Conservation (phyloP, 2,329 filamentous ascomycete species). For the Coleophoma crateriformis region DNA sequence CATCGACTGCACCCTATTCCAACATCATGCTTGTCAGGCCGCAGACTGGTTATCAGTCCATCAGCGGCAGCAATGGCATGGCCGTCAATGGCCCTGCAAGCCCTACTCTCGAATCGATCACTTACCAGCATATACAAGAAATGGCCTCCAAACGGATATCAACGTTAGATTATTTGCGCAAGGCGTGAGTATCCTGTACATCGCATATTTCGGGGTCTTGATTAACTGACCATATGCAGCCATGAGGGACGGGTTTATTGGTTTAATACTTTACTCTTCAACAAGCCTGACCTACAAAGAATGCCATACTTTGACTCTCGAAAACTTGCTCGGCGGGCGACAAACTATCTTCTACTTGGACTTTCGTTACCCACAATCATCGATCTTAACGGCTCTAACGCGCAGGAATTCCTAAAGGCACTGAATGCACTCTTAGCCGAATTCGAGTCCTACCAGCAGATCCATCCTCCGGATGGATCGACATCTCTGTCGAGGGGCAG, state of each 20-base stretch:
- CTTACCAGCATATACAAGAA: slow-evolving; percentile 67
- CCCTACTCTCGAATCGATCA: slow-evolving; percentile 27
- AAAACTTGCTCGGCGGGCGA: slow-evolving; percentile 83
- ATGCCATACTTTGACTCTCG: slow-evolving; percentile 82
- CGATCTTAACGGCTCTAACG: slow-evolving; percentile 75
- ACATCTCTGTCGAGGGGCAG: slow-evolving; percentile 71
- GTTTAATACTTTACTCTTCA: slow-evolving; percentile 96
- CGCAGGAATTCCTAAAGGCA: slow-evolving; percentile 80
- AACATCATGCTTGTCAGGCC: slow-evolving; percentile 24
- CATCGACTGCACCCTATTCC: slow-evolving; percentile 19
- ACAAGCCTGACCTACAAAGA: slow-evolving; percentile 70
- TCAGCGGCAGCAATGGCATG: slow-evolving; percentile 10
- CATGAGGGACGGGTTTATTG: slow-evolving; percentile 94
- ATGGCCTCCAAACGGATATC: slow-evolving; percentile 88
- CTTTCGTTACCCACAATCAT: slow-evolving; percentile 85
- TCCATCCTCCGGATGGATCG: slow-evolving; percentile 73
- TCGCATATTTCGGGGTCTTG: neutral
- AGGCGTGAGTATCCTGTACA: slow-evolving; percentile 60
- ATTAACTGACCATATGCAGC: slow-evolving; percentile 37
- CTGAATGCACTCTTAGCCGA: slow-evolving; percentile 82
- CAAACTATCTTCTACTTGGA: slow-evolving; percentile 88
- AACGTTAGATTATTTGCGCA: slow-evolving; percentile 86
- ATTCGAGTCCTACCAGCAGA: slow-evolving; percentile 88
- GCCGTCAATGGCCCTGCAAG: slow-evolving; percentile 14
- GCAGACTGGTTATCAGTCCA: slow-evolving; percentile 18